Conservation (phyloP, 768 basidiomycete genomes). For the Kockovaella imperatae region DNA sequence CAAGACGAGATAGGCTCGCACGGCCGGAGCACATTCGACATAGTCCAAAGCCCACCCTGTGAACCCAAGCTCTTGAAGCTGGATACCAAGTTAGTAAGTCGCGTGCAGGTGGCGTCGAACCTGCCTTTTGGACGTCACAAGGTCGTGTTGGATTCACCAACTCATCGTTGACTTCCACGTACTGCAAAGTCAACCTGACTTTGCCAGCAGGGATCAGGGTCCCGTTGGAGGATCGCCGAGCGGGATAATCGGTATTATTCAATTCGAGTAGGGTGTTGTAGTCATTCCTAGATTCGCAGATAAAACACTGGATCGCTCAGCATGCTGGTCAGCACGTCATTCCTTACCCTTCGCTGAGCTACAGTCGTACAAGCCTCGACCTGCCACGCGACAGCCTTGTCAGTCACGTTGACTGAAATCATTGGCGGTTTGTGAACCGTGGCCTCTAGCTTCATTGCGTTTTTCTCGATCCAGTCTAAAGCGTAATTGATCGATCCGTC, state of each 20-base stretch:
- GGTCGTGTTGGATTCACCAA: conserved; percentile 17
- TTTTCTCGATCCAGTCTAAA: conserved; percentile 41
- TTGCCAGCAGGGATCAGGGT: conserved; percentile 4
- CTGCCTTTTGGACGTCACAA: conserved; percentile 48
- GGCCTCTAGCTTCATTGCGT: conserved; percentile 62
- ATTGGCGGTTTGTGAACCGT: conserved; percentile 79
- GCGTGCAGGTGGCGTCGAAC: neutral
- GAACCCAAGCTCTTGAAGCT: conserved; percentile 62
- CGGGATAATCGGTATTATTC: conserved; percentile 49
- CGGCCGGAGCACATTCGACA: conserved; percentile 64
- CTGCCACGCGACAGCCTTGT: conserved; percentile 56
- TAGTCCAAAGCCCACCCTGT: conserved; percentile 78
- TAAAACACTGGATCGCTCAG: conserved; percentile 80
- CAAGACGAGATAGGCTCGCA: conserved; percentile 62
- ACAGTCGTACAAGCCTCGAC: conserved; percentile 65
- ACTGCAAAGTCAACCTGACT: conserved; percentile 15
- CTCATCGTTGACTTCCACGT: conserved; percentile 15
- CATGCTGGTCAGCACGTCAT: neutral
- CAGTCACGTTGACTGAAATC: conserved; percentile 62
- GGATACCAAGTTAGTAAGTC: conserved; percentile 4
- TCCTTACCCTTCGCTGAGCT: conserved; percentile 59
- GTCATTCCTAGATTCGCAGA: conserved; percentile 75
- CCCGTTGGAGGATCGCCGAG: conserved; percentile 2
- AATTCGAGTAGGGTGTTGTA: conserved; percentile 61
- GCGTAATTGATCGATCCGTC: conserved; percentile 47